Percentiles rank a stretch among this genome's conserved stretches.
These are phyloP conservation scores for Stephania yunnanensis DNA, from an alignment of 164 flowering plant genomes.

Conservation along the genomic window DNA sequence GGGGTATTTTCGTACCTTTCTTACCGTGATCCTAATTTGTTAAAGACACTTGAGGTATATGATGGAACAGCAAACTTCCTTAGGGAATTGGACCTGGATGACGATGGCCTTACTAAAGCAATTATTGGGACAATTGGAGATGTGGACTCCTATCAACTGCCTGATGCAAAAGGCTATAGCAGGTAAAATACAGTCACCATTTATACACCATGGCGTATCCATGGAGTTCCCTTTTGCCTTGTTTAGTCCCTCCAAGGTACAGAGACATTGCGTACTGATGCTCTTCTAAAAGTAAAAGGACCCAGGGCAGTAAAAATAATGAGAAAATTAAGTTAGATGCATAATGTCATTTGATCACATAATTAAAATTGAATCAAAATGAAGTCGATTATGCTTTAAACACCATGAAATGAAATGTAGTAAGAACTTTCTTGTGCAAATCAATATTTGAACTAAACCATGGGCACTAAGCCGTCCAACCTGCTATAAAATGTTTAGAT, in stretches of 20 bases:
- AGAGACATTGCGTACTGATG: neutral
- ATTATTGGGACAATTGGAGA: constrained; percentile 98
- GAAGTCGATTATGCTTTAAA: neutral
- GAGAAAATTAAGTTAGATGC: neutral
- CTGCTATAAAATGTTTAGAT: too few species aligned
- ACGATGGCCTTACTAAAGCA: constrained; percentile 86
- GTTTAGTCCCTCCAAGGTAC: neutral
- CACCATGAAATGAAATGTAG: neutral
- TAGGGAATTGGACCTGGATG: constrained; percentile 79
- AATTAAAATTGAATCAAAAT: neutral
- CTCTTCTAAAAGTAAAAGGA: neutral
- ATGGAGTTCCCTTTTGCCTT: neutral
- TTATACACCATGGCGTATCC: neutral
- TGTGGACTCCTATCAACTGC: constrained; percentile 92
- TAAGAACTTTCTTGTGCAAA: too few species aligned
- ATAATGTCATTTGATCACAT: neutral
- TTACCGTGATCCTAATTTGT: constrained; percentile 92
- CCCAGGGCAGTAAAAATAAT: neutral
- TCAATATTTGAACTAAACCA: too few species aligned
- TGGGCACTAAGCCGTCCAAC: too few species aligned
- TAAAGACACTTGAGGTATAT: constrained; percentile 90
- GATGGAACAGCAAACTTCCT: constrained; percentile 77
- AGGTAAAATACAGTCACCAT: constrained; percentile 42
- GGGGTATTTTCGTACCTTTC: constrained; percentile 93
- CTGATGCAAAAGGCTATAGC: constrained; percentile 98